Percentiles rank a stretch among this genome's conserved stretches.
phyloP scores from a whole-genome alignment of 1,139 yeast genomes.

The Yamadazyma atmosphaerica region DNA sequence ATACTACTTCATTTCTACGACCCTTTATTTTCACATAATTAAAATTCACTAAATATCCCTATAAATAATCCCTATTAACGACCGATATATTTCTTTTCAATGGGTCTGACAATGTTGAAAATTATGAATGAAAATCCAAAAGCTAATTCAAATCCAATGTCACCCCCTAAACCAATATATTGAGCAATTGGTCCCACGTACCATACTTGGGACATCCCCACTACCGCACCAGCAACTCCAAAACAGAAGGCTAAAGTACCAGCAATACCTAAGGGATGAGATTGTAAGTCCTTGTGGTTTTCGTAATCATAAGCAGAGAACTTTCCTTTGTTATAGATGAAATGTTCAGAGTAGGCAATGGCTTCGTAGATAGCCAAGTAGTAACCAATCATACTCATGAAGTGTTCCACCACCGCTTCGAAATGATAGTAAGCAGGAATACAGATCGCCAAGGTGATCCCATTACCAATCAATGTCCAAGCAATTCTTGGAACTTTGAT shows the following conservation, averaged over 20 bases:
- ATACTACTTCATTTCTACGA: too few relatives aligned
- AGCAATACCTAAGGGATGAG: conserved; percentile 72
- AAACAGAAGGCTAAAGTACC: conserved; percentile 73
- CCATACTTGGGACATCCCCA: conserved; percentile 87
- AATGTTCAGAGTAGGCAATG: conserved; percentile 71
- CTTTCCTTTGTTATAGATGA: conserved; percentile 64
- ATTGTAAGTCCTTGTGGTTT: conserved; percentile 52
- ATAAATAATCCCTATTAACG: neutral
- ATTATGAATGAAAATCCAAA: conserved; percentile 66
- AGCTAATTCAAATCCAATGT: conserved; percentile 80
- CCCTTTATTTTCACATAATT: too few relatives aligned
- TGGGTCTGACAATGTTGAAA: conserved; percentile 57
- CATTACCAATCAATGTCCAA: conserved; percentile 78
- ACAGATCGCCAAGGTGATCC: conserved; percentile 73
- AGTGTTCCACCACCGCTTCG: conserved; percentile 68
- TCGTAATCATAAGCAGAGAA: conserved; percentile 58
- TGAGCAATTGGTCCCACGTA: conserved; percentile 69
- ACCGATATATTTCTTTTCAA: conserved; percentile 52
- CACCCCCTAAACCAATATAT: conserved; percentile 74
- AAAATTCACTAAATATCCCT: too few relatives aligned
- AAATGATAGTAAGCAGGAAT: conserved; percentile 82
- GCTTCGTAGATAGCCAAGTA: conserved; percentile 83
- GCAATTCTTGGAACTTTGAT: conserved; percentile 71
- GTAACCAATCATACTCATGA: conserved; percentile 86
- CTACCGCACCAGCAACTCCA: conserved; percentile 79